Conservation (phyloP, 2,329 filamentous ascomycete species). For the Colletotrichum tamarilloi region DNA sequence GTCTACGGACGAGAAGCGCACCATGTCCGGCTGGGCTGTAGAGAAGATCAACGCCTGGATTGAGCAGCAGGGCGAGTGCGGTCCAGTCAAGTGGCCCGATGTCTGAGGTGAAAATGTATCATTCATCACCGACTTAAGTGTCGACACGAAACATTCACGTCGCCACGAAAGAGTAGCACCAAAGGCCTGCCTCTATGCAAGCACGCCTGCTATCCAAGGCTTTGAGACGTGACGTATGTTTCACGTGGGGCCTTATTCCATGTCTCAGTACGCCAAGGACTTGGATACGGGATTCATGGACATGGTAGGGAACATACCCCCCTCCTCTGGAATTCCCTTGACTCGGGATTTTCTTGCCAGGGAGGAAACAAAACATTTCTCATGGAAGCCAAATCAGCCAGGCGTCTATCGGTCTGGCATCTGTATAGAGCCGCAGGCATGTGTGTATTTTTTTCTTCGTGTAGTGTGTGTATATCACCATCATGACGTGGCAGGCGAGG, state of each 20-base stretch:
- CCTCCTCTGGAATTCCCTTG: background rate
- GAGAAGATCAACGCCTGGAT: slow-evolving; percentile 54
- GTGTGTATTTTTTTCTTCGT: background rate
- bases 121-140: background rate
- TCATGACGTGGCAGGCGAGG: background rate
- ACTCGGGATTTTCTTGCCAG: background rate
- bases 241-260: slow-evolving; percentile 10
- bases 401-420: background rate
- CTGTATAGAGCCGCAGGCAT: slow-evolving; percentile 7
- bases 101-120: slow-evolving; percentile 9
- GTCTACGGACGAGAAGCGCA: slow-evolving; percentile 43
- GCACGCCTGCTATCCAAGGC: slow-evolving; percentile 20
- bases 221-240: slow-evolving; percentile 26
- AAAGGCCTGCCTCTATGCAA: background rate
- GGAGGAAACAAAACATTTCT: background rate
- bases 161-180: background rate
- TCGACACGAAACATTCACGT: background rate
- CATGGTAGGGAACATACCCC: background rate
- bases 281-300: slow-evolving; percentile 17
- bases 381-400: background rate
- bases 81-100: slow-evolving; percentile 45
- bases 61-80: slow-evolving; percentile 49
- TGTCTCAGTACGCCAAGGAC: slow-evolving; percentile 5
- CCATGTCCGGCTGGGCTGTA: slow-evolving; percentile 55
- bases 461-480: background rate